These are phyloP conservation scores for Rubus parviflorus DNA, from an alignment of 306 rosid species.

Conservation along the genomic window DNA sequence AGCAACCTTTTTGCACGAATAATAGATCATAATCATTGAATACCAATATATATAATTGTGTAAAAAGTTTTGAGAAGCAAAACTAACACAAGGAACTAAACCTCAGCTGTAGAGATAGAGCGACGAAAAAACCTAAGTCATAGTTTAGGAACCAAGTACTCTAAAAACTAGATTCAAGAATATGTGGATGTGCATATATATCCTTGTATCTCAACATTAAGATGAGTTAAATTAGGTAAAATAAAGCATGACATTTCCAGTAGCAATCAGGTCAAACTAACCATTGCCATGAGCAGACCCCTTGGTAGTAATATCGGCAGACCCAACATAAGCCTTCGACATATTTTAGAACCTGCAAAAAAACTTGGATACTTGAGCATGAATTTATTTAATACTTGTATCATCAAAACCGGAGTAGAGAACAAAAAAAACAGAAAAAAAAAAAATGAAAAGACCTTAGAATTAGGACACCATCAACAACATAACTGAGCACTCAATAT, in stretches of 20 bases:
- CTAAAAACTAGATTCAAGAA: background rate
- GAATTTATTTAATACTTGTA: background rate
- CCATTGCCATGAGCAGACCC: slow-evolving; percentile 99
- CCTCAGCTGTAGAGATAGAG: background rate
- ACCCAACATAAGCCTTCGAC: slow-evolving; percentile 99
- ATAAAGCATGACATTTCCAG: slow-evolving; percentile 11
- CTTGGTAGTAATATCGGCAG: slow-evolving; percentile 92
- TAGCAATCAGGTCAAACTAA: slow-evolving; percentile 32
- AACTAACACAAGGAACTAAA: background rate
- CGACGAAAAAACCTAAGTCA: background rate
- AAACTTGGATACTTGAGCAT: slow-evolving; percentile 15
- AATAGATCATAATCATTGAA: background rate
- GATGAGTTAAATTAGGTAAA: slow-evolving; percentile 11
- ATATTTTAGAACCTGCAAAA: slow-evolving; percentile 73
- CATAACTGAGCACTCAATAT: background rate
- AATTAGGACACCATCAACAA: slow-evolving; percentile 1
- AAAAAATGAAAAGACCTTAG: background rate
- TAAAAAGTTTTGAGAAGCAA: too few species aligned
- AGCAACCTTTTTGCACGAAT: too few species aligned
- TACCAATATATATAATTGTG: background rate
- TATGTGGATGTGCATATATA: background rate
- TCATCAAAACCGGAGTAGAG: background rate
- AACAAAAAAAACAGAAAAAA: background rate
- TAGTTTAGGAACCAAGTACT: background rate
- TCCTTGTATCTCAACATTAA: too few species aligned